A percentile compares a stretch with the other conserved stretches of the same genome.
Evolutionary conservation across 306 rosid species (phyloP).

Genomic region (Lotus japonicus): DNA sequence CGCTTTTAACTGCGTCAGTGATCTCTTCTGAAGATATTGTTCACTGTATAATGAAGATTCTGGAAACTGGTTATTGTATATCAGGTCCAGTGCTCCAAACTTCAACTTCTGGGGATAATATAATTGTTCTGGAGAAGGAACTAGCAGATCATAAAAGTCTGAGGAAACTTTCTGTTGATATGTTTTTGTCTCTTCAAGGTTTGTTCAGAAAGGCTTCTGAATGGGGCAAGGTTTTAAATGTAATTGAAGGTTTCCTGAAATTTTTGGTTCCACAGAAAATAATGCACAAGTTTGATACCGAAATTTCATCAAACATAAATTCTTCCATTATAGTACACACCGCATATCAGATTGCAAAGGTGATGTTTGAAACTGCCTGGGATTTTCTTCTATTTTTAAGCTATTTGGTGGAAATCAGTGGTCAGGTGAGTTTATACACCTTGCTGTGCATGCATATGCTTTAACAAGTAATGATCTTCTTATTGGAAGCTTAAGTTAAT

Average conservation of each 20-base stretch:
- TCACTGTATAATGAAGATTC: slow-evolving; percentile 52
- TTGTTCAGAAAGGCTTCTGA: slow-evolving; percentile 57
- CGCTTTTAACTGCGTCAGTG: slow-evolving; percentile 41
- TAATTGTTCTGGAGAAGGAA: slow-evolving; percentile 48
- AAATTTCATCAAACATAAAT: slow-evolving; percentile 44
- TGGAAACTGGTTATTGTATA: slow-evolving; percentile 67
- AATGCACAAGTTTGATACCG: slow-evolving; percentile 33
- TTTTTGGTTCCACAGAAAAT: slow-evolving; percentile 77
- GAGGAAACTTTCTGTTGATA: slow-evolving; percentile 72
- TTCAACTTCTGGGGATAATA: slow-evolving; percentile 39
- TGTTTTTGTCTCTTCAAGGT: slow-evolving; percentile 78
- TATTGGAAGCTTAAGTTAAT: neutral
- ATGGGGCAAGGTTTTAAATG: slow-evolving; percentile 63
- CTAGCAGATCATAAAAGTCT: slow-evolving; percentile 53
- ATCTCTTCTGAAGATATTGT: slow-evolving; percentile 66
- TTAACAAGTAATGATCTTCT: neutral
- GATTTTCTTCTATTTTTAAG: slow-evolving; percentile 77
- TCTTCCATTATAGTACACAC: slow-evolving; percentile 70
- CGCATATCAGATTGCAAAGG: slow-evolving; percentile 76
- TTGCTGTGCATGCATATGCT: neutral
- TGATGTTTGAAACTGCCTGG: slow-evolving; percentile 82
- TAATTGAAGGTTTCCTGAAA: slow-evolving; percentile 63
- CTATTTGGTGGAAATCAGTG: slow-evolving; percentile 72
- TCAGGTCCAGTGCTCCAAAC: slow-evolving; percentile 34
- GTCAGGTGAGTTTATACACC: slow-evolving; percentile 61